Conservation (phyloP, 2,329 filamentous ascomycete genomes). For the Xylaria sp. region DNA sequence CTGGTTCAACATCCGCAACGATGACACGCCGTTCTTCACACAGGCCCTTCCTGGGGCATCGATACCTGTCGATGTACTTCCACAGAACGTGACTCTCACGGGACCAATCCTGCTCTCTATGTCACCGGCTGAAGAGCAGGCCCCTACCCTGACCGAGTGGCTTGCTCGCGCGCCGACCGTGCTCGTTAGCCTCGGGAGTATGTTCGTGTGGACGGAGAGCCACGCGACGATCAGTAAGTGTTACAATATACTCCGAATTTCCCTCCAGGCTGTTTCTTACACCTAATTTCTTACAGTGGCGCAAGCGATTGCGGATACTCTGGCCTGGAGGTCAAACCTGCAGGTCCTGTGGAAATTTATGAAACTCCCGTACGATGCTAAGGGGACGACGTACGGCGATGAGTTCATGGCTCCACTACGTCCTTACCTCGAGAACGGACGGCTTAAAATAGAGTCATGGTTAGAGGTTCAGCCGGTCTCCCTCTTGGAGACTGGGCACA, state of each 20-base stretch:
- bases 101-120: conserved; percentile 38
- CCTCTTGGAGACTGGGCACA: conserved; percentile 37
- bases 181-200: conserved; percentile 38
- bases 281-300: conserved; percentile 22
- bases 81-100: conserved; percentile 37
- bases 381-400: conserved; percentile 25
- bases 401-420: conserved; percentile 29
- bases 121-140: conserved; percentile 29
- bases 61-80: conserved; percentile 34
- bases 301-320: conserved; percentile 29
- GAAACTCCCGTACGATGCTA: conserved; percentile 6
- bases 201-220: conserved; percentile 30
- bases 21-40: conserved; percentile 35
- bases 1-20: conserved; percentile 26
- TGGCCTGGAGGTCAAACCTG: conserved; percentile 13
- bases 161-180: conserved; percentile 36
- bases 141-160: conserved; percentile 31
- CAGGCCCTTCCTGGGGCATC: conserved; percentile 36
- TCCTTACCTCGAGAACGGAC: conserved; percentile 35
- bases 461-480: conserved; percentile 32
- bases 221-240: conserved; percentile 21
- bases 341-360: conserved; percentile 39
- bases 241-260: background rate
- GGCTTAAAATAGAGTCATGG: conserved; percentile 38
- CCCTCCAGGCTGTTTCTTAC: background rate